Evolutionary conservation across 192 early-diverging fungal species (phyloP), one percentile per base, ranked within the genome.

Genomic region (Umbelopsis ramanniana): DNA sequence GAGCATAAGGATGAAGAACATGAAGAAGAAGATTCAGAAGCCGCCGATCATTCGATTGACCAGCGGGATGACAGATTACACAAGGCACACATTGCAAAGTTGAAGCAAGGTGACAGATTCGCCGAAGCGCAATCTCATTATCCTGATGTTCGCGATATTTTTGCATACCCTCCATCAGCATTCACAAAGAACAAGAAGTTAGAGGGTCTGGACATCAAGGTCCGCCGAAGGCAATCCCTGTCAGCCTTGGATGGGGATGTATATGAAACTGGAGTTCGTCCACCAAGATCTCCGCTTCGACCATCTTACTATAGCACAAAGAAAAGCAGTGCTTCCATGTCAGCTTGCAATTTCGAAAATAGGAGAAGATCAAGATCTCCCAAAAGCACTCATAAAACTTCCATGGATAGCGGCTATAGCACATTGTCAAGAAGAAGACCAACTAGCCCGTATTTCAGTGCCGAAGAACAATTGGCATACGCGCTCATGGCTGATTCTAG

Each of bases 381-480:
- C 7, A 68, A 33, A n/a, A 63, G 19, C 5, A 63, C 57, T 29
- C 33, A 63, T 37, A 63, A 70, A 6, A 37, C 48, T 24, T 40
- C 69, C 22, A 52, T 54, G 35, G 69, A 70, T 24, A 70, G 69
- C 17, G 69, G 69, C 14, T 70, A 70, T 19, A 46, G 69, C 3
- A 70, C 69, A 21, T 40, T 46, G 29, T 37, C 26, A 11, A 11
- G 57, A 37, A 63, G 57, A 37, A 11, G 57, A 63, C 57, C 57
- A 37, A 29, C 35, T 2, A 63, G 33, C 26, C 57, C 57, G 3
- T 63, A 63, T 19, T 17, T n/a, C 26, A 29, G 29, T 14, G 24
- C 26, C 0, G 29, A 63, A 37, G 57, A 63, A 14, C 57, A 29
- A 11, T 4, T 63, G 11, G 23, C 33, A 3, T 37, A 37, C 12